phyloP scores from a whole-genome alignment of 768 basidiomycete species.

The Leccinum variicolor region DNA sequence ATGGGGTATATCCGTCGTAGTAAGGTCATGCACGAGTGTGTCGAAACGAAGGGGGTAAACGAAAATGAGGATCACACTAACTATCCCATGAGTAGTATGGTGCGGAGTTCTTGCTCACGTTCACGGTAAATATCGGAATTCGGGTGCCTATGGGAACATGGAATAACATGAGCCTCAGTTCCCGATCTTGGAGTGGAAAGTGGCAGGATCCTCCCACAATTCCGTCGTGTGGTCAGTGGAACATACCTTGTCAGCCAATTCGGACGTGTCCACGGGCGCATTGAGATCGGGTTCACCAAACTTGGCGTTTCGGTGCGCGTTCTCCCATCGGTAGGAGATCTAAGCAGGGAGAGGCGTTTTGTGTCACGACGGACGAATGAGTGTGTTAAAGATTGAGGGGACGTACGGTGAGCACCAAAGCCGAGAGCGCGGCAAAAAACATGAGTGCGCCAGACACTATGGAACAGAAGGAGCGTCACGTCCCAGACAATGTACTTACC shows the following conservation, averaged over 20 bases:
- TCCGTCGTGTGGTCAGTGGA: neutral
- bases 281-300: constrained; percentile 50
- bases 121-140: constrained; percentile 54
- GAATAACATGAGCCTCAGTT: neutral
- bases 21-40: neutral
- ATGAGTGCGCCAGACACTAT: constrained; percentile 15
- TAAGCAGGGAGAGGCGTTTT: constrained; percentile 16
- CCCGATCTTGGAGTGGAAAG: neutral
- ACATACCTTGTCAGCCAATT: constrained; percentile 53
- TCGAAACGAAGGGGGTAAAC: neutral
- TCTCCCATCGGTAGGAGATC: constrained; percentile 64
- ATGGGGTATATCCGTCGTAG: neutral
- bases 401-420: constrained; percentile 21
- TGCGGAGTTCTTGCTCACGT: neutral
- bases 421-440: constrained; percentile 20
- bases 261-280: constrained; percentile 55
- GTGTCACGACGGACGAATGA: neutral
- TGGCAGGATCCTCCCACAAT: neutral
- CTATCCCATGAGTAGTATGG: too few species aligned
- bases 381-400: neutral
- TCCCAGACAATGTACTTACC: neutral
- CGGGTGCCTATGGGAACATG: constrained; percentile 43
- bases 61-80: neutral
- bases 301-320: constrained; percentile 47
- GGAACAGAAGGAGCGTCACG: neutral